These are phyloP conservation scores for Teratosphaeria nubilosa DNA, from an alignment of 2,329 filamentous ascomycete species.

Conservation along the genomic window DNA sequence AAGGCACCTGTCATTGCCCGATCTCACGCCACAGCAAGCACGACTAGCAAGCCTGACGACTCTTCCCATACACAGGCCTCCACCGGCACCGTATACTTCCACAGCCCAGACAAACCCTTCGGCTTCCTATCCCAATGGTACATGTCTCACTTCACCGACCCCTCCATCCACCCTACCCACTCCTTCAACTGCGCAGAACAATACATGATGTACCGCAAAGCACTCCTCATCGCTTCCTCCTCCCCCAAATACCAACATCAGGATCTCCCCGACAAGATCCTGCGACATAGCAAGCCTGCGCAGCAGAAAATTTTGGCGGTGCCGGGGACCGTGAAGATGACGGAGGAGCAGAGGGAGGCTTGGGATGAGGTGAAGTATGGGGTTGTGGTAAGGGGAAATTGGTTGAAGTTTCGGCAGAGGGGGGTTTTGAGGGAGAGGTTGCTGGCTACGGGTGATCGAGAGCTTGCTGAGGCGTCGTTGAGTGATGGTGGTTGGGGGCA, in stretches of 20 bases:
- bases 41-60: not conserved
- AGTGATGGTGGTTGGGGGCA: constrained; percentile 53
- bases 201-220: constrained; percentile 15
- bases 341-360: not conserved
- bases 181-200: constrained; percentile 12
- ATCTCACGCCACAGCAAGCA: not conserved
- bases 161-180: not conserved
- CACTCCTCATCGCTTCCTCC: constrained; percentile 1
- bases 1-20: not conserved
- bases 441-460: constrained; percentile 47
- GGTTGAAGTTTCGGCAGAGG: constrained; percentile 45
- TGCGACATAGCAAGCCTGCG: not conserved
- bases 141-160: constrained; percentile 7
- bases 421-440: constrained; percentile 36
- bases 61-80: too few species aligned
- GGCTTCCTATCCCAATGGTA: constrained; percentile 14
- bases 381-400: constrained; percentile 49
- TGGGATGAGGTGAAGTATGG: constrained; percentile 31
- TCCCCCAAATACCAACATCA: not conserved
- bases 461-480: constrained; percentile 49
- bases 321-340: not conserved
- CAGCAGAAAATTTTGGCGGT: not conserved
- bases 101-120: constrained; percentile 4
- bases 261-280: not conserved
- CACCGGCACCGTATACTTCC: constrained; percentile 7